phyloP scores from a whole-genome alignment of 768 basidiomycete genomes.

The Trametopsis cervina region DNA sequence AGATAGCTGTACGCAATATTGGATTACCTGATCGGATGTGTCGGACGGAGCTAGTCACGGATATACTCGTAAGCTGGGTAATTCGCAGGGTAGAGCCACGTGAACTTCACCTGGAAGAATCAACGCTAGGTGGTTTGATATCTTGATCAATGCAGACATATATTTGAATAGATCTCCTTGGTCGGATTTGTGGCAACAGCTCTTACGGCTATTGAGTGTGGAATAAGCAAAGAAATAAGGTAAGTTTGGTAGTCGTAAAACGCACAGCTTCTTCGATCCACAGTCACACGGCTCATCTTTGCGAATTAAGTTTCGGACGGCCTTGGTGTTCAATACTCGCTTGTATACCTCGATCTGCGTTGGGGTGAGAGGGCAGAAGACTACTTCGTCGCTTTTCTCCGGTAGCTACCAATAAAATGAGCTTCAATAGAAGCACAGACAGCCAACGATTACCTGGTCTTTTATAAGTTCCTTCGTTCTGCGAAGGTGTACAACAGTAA shows the following conservation, averaged over 20 bases:
- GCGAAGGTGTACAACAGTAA: background rate
- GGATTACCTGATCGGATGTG: background rate
- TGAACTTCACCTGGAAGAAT: constrained; percentile 67
- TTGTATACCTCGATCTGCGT: constrained; percentile 72
- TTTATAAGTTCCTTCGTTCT: constrained; percentile 76
- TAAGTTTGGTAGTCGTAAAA: constrained; percentile 8
- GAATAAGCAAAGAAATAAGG: constrained; percentile 15
- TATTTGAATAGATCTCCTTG: constrained; percentile 60
- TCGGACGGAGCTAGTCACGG: constrained; percentile 52
- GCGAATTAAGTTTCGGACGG: constrained; percentile 64
- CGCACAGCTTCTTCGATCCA: constrained; percentile 49
- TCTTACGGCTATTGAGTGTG: constrained; percentile 43
- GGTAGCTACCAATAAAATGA: constrained; percentile 51
- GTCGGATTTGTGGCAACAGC: constrained; percentile 45
- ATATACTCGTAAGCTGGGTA: background rate
- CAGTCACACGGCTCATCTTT: constrained; percentile 74
- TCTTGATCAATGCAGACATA: constrained; percentile 76
- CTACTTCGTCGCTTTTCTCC: constrained; percentile 81
- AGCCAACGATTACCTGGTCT: constrained; percentile 39
- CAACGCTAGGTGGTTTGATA: constrained; percentile 83
- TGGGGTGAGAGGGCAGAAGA: constrained; percentile 83
- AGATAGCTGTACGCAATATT: too few relatives aligned
- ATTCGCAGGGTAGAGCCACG: too few relatives aligned
- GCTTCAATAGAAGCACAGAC: background rate
- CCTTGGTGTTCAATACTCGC: constrained; percentile 51